Percentiles rank a stretch among this genome's conserved stretches.
Conservation (phyloP, 2,329 filamentous ascomycete species). For the Sodiomyces alkalinus region DNA sequence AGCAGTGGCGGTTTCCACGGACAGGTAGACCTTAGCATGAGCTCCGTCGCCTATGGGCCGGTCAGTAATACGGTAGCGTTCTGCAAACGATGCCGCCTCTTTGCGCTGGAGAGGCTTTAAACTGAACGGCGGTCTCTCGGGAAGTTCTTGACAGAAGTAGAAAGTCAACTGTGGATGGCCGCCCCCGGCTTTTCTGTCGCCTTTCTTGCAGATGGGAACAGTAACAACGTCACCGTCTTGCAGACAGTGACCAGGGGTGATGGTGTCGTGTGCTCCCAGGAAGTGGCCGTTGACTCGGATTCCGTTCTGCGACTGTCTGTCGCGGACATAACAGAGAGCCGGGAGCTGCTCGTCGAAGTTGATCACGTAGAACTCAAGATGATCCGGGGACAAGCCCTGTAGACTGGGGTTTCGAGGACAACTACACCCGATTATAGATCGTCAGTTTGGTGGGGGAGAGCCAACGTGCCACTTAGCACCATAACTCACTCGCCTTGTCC, state of each 20-base stretch:
- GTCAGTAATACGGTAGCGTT: slow-evolving; percentile 17
- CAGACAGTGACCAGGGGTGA: slow-evolving; percentile 30
- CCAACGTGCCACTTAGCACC: too few species aligned
- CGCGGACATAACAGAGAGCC: slow-evolving; percentile 37
- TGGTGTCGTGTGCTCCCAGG: slow-evolving; percentile 22
- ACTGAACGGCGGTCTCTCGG: neutral
- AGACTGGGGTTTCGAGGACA: too few species aligned
- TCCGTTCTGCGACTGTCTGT: slow-evolving; percentile 37
- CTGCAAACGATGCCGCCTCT: slow-evolving; percentile 19
- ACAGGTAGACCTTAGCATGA: slow-evolving; percentile 21
- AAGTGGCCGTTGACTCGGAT: slow-evolving; percentile 33
- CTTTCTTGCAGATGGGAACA: too few species aligned
- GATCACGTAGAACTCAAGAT: slow-evolving; percentile 40
- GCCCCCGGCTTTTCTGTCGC: too few species aligned
- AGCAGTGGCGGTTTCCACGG: slow-evolving; percentile 30
- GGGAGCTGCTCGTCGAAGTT: slow-evolving; percentile 26
- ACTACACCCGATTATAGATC: too few species aligned
- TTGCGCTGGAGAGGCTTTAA: slow-evolving; percentile 11
- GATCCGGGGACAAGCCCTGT: slow-evolving; percentile 30
- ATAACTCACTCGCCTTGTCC: neutral
- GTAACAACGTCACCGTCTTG: slow-evolving; percentile 32
- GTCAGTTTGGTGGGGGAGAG: too few species aligned
- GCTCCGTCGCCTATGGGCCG: slow-evolving; percentile 21
- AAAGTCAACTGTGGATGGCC: slow-evolving; percentile 14
- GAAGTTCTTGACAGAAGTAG: slow-evolving; percentile 1